Conservation (phyloP, 768 basidiomycete species). For the Trametes villosa region DNA sequence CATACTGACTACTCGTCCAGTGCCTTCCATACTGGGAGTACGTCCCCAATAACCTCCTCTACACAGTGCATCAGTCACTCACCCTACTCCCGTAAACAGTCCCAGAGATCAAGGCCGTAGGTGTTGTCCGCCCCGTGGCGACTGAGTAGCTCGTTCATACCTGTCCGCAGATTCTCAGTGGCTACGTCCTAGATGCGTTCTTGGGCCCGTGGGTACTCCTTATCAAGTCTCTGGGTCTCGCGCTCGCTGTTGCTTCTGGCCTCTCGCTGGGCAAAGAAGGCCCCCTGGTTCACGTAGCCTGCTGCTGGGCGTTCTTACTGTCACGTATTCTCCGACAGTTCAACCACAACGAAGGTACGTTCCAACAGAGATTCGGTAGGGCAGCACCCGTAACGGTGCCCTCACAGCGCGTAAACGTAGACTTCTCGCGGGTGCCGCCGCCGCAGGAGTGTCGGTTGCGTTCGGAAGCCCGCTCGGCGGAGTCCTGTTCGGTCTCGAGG, state of each 20-base stretch:
- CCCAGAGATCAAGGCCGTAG: conserved; percentile 78
- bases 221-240: conserved; percentile 83
- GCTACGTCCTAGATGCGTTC: conserved; percentile 87
- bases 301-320: conserved; percentile 77
- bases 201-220: conserved; percentile 85
- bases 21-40: conserved; percentile 82
- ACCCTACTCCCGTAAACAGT: conserved; percentile 45
- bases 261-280: conserved; percentile 89
- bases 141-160: neutral
- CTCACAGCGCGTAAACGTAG: conserved; percentile 75
- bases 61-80: neutral
- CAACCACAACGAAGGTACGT: conserved; percentile 73
- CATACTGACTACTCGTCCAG: conserved; percentile 36
- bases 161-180: conserved; percentile 65
- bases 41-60: conserved; percentile 34
- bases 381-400: no score
- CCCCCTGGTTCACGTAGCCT: conserved; percentile 84
- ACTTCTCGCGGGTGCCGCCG: conserved; percentile 79
- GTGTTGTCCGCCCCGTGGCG: conserved; percentile 25
- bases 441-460: conserved; percentile 86
- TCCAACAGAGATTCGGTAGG: neutral
- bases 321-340: conserved; percentile 71
- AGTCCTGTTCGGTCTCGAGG: conserved; percentile 84
- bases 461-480: conserved; percentile 89
- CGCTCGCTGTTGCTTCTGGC: conserved; percentile 84